Percentiles rank a stretch among this genome's conserved stretches.
phyloP scores from a whole-genome alignment of 768 basidiomycete species.

The Xerocomellus amylosporus region DNA sequence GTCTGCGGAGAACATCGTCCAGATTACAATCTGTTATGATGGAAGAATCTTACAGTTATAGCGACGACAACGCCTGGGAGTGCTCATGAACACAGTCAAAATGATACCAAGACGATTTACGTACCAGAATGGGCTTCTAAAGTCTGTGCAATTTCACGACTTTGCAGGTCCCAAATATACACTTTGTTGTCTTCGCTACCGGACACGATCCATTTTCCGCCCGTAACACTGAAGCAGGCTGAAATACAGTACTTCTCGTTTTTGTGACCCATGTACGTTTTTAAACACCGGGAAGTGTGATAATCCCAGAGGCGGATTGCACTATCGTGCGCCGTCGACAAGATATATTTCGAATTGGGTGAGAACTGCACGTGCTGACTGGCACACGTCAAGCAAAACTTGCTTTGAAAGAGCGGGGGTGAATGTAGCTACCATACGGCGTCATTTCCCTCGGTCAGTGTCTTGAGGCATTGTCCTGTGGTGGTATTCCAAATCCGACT shows the following conservation, averaged over 20 bases:
- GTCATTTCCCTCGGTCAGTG: conserved; percentile 85
- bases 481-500: conserved; percentile 96
- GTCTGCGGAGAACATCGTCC: conserved; percentile 45
- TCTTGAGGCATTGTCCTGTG: conserved; percentile 94
- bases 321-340: conserved; percentile 91
- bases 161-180: conserved; percentile 90
- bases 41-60: conserved; percentile 62
- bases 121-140: conserved; percentile 73
- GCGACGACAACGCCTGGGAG: conserved; percentile 62
- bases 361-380: conserved; percentile 94
- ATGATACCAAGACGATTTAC: conserved; percentile 4
- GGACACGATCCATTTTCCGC: conserved; percentile 85
- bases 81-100: conserved; percentile 1
- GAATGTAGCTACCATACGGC: conserved; percentile 62
- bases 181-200: conserved; percentile 90
- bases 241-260: conserved; percentile 85
- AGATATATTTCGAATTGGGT: conserved; percentile 91
- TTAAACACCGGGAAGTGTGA: conserved; percentile 84
- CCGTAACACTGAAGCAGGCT: conserved; percentile 80
- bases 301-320: conserved; percentile 95
- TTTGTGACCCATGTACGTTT: conserved; percentile 82
- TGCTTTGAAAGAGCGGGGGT: no score
- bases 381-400: neutral
- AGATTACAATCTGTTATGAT: neutral
- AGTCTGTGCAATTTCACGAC: conserved; percentile 77